These are phyloP conservation scores for Exophiala phaeomuriformis DNA, from an alignment of 2,329 filamentous ascomycete genomes.

Conservation along the genomic window DNA sequence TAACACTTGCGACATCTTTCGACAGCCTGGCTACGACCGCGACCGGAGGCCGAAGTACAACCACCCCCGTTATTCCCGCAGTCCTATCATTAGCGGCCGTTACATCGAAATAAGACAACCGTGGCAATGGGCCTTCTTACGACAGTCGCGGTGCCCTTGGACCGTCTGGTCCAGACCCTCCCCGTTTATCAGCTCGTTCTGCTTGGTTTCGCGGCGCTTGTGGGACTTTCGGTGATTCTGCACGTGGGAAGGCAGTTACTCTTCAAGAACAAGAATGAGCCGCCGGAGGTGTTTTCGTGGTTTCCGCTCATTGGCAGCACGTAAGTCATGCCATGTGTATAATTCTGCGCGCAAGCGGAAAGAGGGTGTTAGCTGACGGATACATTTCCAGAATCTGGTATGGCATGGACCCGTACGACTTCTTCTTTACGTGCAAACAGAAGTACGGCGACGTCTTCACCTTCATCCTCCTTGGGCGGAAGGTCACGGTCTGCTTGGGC, in stretches of 20 bases:
- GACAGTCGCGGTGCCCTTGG: constrained; percentile 39
- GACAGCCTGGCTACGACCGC: too few relatives aligned
- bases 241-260: constrained; percentile 77
- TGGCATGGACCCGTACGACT: constrained; percentile 60
- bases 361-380: background rate
- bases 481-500: constrained; percentile 78
- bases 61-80: background rate
- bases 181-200: constrained; percentile 42
- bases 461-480: constrained; percentile 78
- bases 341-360: background rate
- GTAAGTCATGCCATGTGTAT: constrained; percentile 6
- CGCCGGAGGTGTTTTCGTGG: constrained; percentile 73
- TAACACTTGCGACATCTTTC: too few relatives aligned
- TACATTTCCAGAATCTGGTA: constrained; percentile 31
- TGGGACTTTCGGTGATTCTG: constrained; percentile 56
- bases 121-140: constrained; percentile 47
- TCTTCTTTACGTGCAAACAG: constrained; percentile 65
- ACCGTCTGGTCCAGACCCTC: constrained; percentile 41
- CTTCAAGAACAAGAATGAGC: constrained; percentile 73
- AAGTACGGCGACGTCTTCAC: constrained; percentile 92
- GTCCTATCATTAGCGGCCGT: background rate
- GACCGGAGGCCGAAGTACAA: too few relatives aligned
- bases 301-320: constrained; percentile 52
- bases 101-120: background rate
- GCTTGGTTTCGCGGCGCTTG: constrained; percentile 41